These are phyloP conservation scores for Corchorus olitorius DNA, from an alignment of 345 rosid species.

Conservation along the genomic window DNA sequence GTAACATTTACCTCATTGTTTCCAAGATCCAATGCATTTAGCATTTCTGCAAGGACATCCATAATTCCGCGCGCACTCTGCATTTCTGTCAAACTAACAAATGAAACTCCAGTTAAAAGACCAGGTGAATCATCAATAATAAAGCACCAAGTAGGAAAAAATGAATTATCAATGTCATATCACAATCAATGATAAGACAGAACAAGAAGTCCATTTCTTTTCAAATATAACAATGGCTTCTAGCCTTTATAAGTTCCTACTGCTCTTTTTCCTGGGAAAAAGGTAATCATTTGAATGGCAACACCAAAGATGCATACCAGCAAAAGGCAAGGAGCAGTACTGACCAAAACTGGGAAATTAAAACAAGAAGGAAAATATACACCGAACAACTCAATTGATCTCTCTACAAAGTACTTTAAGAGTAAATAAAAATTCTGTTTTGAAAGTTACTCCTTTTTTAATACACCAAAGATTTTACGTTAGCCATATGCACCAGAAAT, in stretches of 20 bases:
- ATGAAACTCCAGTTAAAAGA: constrained; percentile 33
- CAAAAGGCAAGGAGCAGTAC: background rate
- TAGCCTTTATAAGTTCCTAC: background rate
- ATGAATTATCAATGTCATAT: background rate
- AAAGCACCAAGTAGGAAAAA: background rate
- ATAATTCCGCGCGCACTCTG: constrained; percentile 97
- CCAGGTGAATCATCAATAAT: constrained; percentile 16
- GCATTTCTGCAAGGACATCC: constrained; percentile 99
- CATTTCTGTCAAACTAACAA: constrained; percentile 85
- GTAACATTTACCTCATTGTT: constrained; percentile 83
- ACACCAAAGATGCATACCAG: constrained; percentile 6
- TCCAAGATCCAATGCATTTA: constrained; percentile 84
- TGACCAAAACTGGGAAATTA: background rate
- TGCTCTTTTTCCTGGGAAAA: background rate
- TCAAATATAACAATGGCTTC: constrained; percentile 6
- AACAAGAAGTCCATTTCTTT: constrained; percentile 5
- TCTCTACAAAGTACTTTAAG: no score
- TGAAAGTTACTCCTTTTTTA: background rate
- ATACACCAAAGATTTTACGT: background rate
- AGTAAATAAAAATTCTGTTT: no score
- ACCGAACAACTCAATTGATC: no score
- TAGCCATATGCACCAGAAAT: background rate
- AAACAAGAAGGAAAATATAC: background rate
- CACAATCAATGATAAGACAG: constrained; percentile 10
- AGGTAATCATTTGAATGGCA: background rate